phyloP scores from a whole-genome alignment of 1,139 yeast genomes.

The Saccharomyces pastorianus region DNA sequence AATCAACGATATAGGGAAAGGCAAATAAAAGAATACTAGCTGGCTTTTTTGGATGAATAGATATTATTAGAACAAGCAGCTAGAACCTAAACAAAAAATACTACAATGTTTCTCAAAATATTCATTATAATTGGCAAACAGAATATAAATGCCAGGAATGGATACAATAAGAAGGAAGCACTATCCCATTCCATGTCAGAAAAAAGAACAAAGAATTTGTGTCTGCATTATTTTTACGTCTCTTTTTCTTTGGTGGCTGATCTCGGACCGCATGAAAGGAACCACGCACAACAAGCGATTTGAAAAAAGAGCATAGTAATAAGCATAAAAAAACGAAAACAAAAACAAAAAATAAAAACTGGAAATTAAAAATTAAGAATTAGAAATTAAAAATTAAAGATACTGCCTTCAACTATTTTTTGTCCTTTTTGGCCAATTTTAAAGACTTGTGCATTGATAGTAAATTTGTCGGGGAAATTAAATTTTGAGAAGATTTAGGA shows the following conservation, averaged over 20 bases:
- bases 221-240: neutral
- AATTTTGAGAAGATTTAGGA: slow-evolving; percentile 15
- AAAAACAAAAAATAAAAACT: no score
- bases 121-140: neutral
- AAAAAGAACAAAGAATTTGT: neutral
- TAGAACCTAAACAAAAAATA: neutral
- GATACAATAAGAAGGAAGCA: neutral
- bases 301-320: no score
- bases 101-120: no score
- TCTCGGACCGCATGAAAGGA: neutral
- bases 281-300: no score
- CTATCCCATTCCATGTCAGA: neutral
- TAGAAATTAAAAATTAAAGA: neutral
- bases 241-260: neutral
- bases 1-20: neutral
- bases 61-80: neutral
- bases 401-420: neutral
- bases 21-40: neutral
- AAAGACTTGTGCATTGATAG: slow-evolving; percentile 16
- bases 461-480: slow-evolving; percentile 13
- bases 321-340: no score
- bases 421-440: slow-evolving; percentile 11
- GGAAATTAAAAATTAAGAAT: neutral
- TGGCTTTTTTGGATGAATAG: neutral
- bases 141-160: neutral